These are phyloP conservation scores for Capillidium heterosporum DNA, from an alignment of 371 early-diverging fungal species.

Conservation along the genomic window DNA sequence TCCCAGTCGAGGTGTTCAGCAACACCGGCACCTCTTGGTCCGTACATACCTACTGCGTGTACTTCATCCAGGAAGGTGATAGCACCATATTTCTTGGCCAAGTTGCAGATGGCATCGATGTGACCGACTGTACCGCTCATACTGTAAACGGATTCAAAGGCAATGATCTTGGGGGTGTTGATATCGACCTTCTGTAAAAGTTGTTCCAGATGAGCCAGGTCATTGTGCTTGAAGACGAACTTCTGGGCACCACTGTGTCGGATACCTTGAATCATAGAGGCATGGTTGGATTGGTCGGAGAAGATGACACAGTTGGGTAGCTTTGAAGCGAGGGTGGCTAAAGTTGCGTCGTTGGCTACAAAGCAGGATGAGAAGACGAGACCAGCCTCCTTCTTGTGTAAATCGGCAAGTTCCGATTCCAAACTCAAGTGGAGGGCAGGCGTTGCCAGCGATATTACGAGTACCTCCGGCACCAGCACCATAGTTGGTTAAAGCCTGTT, in stretches of 20 bases:
- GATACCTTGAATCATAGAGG: constrained; percentile 98
- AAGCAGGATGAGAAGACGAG: constrained; percentile 96
- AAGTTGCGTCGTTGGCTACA: constrained; percentile 95
- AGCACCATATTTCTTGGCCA: constrained; percentile 94
- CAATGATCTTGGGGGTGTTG: constrained; percentile 84
- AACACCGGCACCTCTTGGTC: constrained; percentile 88
- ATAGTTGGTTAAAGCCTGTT: constrained; percentile 77
- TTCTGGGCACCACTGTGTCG: constrained; percentile 79
- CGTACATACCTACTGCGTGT: constrained; percentile 98
- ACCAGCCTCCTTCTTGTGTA: constrained; percentile 84
- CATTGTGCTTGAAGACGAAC: constrained; percentile 90
- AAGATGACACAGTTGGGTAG: constrained; percentile 88
- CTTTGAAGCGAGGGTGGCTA: constrained; percentile 78
- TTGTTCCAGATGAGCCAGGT: constrained; percentile 74
- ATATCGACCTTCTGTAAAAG: constrained; percentile 60
- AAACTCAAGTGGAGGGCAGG: constrained; percentile 83
- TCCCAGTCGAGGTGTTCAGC: constrained; percentile 85
- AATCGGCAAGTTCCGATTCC: constrained; percentile 75
- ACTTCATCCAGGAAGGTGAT: constrained; percentile 97
- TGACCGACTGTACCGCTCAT: constrained; percentile 97
- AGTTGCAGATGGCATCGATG: constrained; percentile 75
- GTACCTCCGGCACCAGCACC: constrained; percentile 98
- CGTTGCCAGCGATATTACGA: constrained; percentile 98
- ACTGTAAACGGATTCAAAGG: constrained; percentile 95
- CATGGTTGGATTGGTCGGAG: constrained; percentile 89